phyloP scores from a whole-genome alignment of 352 stramenopile species.

The Globisporangium paroecandrum region DNA sequence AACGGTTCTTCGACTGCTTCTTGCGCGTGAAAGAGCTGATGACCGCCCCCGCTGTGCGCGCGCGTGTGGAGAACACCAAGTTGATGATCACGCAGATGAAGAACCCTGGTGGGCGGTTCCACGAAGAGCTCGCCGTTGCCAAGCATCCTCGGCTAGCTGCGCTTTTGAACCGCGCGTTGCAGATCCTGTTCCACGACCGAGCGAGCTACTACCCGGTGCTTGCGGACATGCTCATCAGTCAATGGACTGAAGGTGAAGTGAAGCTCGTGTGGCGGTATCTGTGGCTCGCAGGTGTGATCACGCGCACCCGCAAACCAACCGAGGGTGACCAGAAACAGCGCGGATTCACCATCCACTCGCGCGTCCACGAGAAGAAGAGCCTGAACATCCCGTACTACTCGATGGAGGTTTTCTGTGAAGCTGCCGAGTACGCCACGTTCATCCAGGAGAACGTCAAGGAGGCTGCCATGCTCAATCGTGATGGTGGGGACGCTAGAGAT shows the following conservation, averaged over 20 bases:
- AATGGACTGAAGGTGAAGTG: constrained; percentile 69
- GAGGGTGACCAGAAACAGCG: constrained; percentile 65
- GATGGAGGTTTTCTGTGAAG: constrained; percentile 66
- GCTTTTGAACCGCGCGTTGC: constrained; percentile 62
- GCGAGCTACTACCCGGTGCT: constrained; percentile 69
- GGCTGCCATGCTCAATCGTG: constrained; percentile 25
- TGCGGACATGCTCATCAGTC: constrained; percentile 68
- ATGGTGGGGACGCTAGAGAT: constrained; percentile 9
- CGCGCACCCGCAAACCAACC: constrained; percentile 38
- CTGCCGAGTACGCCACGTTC: constrained; percentile 70
- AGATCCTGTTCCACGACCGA: constrained; percentile 79
- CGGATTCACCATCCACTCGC: constrained; percentile 67
- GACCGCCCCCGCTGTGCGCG: constrained; percentile 53
- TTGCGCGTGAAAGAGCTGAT: constrained; percentile 68
- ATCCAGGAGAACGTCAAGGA: constrained; percentile 70
- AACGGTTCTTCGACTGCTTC: constrained; percentile 63
- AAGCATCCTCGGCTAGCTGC: constrained; percentile 59
- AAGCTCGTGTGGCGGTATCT: constrained; percentile 85
- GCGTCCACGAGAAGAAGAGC: constrained; percentile 70
- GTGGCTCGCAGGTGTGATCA: constrained; percentile 76
- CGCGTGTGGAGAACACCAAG: constrained; percentile 59
- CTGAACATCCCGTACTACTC: constrained; percentile 61
- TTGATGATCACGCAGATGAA: constrained; percentile 56
- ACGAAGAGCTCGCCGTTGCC: constrained; percentile 61
- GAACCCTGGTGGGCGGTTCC: constrained; percentile 65